Conservation (phyloP, 306 rosid genomes). For the Rosa chinensis region DNA sequence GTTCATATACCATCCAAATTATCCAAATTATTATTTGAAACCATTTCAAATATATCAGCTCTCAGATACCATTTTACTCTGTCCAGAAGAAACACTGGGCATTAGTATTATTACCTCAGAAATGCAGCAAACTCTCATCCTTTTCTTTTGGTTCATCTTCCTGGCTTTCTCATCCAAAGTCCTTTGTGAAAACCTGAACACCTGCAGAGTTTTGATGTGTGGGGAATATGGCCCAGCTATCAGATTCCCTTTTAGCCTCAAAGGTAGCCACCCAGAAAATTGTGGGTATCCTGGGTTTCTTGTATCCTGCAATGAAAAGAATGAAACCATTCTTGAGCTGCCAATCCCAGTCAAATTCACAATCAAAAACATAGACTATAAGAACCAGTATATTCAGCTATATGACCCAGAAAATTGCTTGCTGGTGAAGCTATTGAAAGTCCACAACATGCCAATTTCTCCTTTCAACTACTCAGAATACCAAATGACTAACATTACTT, state of each 20-base stretch:
- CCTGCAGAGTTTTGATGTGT: slow-evolving; percentile 11
- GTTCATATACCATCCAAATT: too few relatives aligned
- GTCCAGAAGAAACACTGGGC: too few relatives aligned
- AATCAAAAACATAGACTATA: slow-evolving; percentile 31
- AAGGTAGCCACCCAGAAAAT: slow-evolving; percentile 15
- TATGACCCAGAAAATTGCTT: slow-evolving; percentile 16
- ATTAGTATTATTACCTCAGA: not conserved
- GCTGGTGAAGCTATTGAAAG: not conserved
- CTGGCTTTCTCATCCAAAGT: not conserved
- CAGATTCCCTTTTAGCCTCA: slow-evolving; percentile 38
- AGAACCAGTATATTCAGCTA: slow-evolving; percentile 16
- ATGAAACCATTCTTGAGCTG: slow-evolving; percentile 27
- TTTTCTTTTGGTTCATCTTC: slow-evolving; percentile 1
- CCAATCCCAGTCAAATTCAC: slow-evolving; percentile 22
- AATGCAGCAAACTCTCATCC: not conserved
- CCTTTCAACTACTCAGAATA: not conserved
- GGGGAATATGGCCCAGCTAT: slow-evolving; percentile 11
- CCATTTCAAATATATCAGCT: too few relatives aligned
- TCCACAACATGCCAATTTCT: slow-evolving; percentile 15
- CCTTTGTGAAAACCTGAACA: slow-evolving; percentile 4
- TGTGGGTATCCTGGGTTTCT: slow-evolving; percentile 38
- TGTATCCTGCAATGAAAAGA: slow-evolving; percentile 22
- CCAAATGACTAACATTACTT: accelerated
- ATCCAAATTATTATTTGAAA: too few relatives aligned
- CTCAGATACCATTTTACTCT: too few relatives aligned